Percentiles rank a stretch among this genome's conserved stretches.
phyloP scores from a whole-genome alignment of 129 eudicot species.

The Pseudognaphalium luteoalbum region DNA sequence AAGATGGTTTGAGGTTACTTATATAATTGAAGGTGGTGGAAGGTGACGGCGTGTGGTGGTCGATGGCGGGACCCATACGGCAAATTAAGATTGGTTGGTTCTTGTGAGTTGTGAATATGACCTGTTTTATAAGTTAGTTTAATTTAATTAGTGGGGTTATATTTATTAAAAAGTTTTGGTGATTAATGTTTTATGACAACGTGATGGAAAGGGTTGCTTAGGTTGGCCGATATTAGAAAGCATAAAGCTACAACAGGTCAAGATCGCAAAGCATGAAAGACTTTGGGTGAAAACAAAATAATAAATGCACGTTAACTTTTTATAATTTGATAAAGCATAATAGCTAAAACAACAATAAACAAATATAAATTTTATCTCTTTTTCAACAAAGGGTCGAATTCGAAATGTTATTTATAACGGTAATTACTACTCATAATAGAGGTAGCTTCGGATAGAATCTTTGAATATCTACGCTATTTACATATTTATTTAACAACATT shows the following conservation, averaged over 20 bases:
- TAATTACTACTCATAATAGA: no score
- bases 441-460: no score
- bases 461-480: background rate
- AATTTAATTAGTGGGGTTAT: constrained; percentile 9
- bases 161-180: constrained; percentile 10
- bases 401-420: no score
- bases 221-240: constrained; percentile 33
- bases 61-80: constrained; percentile 34
- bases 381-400: no score
- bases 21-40: constrained; percentile 24
- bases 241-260: constrained; percentile 39
- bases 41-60: constrained; percentile 28
- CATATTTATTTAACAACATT: background rate
- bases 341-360: background rate
- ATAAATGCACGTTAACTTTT: constrained; percentile 31
- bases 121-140: constrained; percentile 20
- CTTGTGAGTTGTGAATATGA: constrained; percentile 23
- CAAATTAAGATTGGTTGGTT: constrained; percentile 33
- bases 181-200: constrained; percentile 12
- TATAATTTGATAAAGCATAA: background rate
- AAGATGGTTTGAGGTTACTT: constrained; percentile 8
- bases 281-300: constrained; percentile 26
- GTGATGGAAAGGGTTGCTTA: constrained; percentile 35
- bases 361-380: no score
- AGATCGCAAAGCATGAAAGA: constrained; percentile 22